Conservation (phyloP, 257 asterid genomes). For the Solanum chilense region DNA sequence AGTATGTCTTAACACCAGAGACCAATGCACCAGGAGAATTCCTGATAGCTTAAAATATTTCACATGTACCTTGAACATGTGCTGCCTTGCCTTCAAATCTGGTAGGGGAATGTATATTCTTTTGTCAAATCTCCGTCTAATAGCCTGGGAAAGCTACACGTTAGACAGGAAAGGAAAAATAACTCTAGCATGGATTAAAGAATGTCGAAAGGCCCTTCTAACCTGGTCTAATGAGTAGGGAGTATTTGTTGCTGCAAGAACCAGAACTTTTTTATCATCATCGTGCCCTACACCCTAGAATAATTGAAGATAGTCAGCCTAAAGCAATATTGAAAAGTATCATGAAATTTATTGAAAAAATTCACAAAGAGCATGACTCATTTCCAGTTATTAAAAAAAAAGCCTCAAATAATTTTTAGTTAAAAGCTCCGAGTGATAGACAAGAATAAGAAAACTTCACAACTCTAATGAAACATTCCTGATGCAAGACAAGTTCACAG, state of each 20-base stretch:
- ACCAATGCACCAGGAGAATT: background rate
- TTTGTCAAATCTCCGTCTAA: slow-evolving; percentile 20
- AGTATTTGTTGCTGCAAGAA: slow-evolving; percentile 17
- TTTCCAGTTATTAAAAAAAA: background rate
- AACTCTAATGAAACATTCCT: background rate
- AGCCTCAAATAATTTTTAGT: background rate
- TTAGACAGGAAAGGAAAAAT: background rate
- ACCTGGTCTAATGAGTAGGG: slow-evolving; percentile 12
- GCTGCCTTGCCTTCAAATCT: slow-evolving; percentile 21
- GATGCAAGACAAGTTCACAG: background rate
- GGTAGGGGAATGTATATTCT: slow-evolving; percentile 20
- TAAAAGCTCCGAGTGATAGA: background rate
- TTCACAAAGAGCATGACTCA: background rate
- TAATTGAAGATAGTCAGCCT: background rate
- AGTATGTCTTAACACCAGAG: background rate
- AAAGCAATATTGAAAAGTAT: background rate
- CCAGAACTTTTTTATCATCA: slow-evolving; percentile 14
- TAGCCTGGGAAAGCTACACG: slow-evolving; percentile 4
- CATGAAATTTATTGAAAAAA: background rate
- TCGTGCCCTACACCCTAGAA: slow-evolving; percentile 14
- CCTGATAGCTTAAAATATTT: background rate
- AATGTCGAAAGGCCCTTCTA: background rate
- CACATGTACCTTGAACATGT: slow-evolving; percentile 13
- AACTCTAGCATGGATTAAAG: background rate
- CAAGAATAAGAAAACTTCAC: background rate